phyloP scores from a whole-genome alignment of 1,284 basidiomycete species.

The Moesziomyces parantarcticus region DNA sequence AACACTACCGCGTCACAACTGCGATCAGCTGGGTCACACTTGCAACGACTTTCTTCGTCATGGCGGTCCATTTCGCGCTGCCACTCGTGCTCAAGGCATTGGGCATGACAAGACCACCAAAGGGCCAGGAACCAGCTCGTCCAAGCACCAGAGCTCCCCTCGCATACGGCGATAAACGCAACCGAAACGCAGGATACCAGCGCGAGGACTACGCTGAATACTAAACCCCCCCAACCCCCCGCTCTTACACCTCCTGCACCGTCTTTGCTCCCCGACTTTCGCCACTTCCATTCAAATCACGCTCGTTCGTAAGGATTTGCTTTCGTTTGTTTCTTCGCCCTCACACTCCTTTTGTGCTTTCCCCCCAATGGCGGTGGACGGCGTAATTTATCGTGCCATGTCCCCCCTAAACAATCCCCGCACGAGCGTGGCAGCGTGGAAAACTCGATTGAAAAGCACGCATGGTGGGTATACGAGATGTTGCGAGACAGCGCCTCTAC shows the following conservation, averaged over 20 bases:
- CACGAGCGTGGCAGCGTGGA: too few species aligned
- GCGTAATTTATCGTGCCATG: too few species aligned
- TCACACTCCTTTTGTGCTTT: too few species aligned
- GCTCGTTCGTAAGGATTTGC: too few species aligned
- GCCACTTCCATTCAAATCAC: too few species aligned
- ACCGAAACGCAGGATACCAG: constrained; percentile 12
- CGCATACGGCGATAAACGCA: constrained; percentile 33
- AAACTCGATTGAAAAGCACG: too few species aligned
- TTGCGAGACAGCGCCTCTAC: too few species aligned
- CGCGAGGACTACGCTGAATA: constrained; percentile 26
- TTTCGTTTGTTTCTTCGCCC: too few species aligned
- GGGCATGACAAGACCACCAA: constrained; percentile 50
- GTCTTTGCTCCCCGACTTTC: not conserved
- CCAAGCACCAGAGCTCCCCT: constrained; percentile 7
- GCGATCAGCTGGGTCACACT: constrained; percentile 55
- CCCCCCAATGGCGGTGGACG: too few species aligned
- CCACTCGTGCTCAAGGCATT: constrained; percentile 48
- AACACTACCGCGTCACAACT: constrained; percentile 42
- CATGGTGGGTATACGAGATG: not conserved
- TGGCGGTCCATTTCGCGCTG: constrained; percentile 58
- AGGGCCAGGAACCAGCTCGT: constrained; percentile 17
- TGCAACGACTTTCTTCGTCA: constrained; percentile 55
- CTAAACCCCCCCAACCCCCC: not conserved
- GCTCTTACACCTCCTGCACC: not conserved
- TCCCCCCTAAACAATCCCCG: too few species aligned